Conservation (phyloP, 2,329 filamentous ascomycete species). For the Aspergillus novofumigatus region DNA sequence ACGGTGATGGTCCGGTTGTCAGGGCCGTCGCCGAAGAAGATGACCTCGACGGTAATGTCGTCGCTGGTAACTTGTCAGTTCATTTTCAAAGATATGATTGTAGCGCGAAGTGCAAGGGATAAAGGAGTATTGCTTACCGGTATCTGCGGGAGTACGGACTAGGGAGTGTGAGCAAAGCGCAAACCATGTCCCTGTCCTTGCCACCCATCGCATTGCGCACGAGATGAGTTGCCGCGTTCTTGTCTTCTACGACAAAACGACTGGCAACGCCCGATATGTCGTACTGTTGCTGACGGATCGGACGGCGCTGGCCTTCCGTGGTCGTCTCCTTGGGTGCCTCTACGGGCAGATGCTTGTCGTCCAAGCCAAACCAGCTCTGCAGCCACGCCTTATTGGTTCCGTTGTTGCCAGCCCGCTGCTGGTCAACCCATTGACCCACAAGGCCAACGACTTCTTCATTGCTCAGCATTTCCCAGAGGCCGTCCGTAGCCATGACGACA, state of each 20-base stretch:
- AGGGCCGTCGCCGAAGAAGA: conserved; percentile 86
- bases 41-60: conserved; percentile 94
- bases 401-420: conserved; percentile 49
- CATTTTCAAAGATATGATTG: neutral
- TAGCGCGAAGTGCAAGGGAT: neutral
- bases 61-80: conserved; percentile 57
- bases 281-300: conserved; percentile 88
- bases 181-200: conserved; percentile 88
- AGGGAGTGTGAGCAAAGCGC: conserved; percentile 83
- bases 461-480: conserved; percentile 97
- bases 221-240: conserved; percentile 93
- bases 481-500: conserved; percentile 92
- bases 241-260: conserved; percentile 90
- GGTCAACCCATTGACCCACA: conserved; percentile 94
- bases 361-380: conserved; percentile 61
- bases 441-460: conserved; percentile 97
- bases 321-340: conserved; percentile 55
- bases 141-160: conserved; percentile 89
- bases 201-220: conserved; percentile 93
- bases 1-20: conserved; percentile 73
- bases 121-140: conserved; percentile 54
- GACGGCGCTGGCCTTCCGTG: conserved; percentile 67
- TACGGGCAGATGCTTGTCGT: conserved; percentile 64
- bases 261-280: conserved; percentile 65
- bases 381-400: conserved; percentile 59